These are phyloP conservation scores for Carex littledalei DNA, from an alignment of 176 grass and related monocot species.

Conservation along the genomic window DNA sequence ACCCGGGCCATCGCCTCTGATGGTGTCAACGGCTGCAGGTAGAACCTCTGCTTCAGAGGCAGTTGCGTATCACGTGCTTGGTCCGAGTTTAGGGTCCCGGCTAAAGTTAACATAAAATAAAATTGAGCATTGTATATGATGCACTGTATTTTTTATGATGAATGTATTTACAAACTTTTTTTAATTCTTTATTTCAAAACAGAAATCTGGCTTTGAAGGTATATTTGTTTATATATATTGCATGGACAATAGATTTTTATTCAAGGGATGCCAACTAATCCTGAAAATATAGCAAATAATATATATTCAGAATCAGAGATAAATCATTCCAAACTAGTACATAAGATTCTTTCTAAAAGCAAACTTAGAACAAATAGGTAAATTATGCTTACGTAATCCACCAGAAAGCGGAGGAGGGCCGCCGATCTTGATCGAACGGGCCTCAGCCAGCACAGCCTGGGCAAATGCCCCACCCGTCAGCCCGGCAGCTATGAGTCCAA, in stretches of 20 bases:
- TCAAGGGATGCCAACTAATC: constrained; percentile 1
- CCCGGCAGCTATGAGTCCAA: constrained; percentile 65
- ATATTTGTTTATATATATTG: too few relatives aligned
- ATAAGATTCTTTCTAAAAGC: background rate
- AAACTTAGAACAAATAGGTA: background rate
- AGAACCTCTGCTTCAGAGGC: constrained; percentile 63
- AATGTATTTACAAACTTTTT: background rate
- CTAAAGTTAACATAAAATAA: constrained; percentile 25
- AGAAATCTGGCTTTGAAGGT: too few relatives aligned
- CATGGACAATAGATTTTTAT: background rate
- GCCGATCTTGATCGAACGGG: constrained; percentile 32
- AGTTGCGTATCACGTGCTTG: constrained; percentile 76
- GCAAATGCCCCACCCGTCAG: constrained; percentile 43
- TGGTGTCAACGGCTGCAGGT: constrained; percentile 60
- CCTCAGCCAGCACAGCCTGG: constrained; percentile 40
- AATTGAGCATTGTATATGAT: too few relatives aligned
- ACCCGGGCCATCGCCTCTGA: constrained; percentile 47
- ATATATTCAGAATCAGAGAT: background rate
- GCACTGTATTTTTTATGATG: background rate
- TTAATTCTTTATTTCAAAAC: background rate
- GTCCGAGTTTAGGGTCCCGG: constrained; percentile 67
- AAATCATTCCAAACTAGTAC: background rate
- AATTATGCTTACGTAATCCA: constrained; percentile 66
- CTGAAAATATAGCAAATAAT: background rate
- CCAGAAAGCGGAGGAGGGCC: constrained; percentile 48